Evolutionary conservation across 2,329 filamentous ascomycete species (phyloP).

Genomic region (Sclerotinia glacialis): DNA sequence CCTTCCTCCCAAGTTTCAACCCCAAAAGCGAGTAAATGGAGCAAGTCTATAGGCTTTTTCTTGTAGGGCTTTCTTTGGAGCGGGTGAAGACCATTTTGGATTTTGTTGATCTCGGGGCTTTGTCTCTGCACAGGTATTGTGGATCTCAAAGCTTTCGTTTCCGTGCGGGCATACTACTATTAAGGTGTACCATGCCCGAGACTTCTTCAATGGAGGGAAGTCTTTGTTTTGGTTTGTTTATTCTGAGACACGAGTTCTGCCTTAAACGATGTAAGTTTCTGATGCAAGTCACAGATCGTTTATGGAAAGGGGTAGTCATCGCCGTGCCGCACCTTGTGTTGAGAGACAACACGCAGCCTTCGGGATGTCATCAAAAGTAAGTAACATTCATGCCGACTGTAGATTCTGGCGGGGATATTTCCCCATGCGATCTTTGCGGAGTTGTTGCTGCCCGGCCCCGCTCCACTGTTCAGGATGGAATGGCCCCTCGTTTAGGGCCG

Average conservation of each 20-base stretch:
- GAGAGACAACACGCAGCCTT: neutral
- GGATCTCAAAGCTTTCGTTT: neutral
- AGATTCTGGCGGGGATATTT: conserved; percentile 14
- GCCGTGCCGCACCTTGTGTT: neutral
- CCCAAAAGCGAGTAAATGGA: neutral
- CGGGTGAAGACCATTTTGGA: neutral
- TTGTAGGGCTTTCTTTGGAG: neutral
- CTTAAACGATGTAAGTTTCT: neutral
- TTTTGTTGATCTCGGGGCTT: conserved; percentile 12
- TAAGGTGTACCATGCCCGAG: neutral
- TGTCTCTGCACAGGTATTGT: conserved; percentile 2
- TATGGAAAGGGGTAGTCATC: conserved; percentile 16
- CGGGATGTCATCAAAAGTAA: neutral
- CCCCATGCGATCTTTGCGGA: conserved; percentile 12
- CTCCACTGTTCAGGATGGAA: neutral
- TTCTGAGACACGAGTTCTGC: conserved; percentile 3
- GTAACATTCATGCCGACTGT: neutral
- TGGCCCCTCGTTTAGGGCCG: conserved; percentile 20
- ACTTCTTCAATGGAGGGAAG: conserved; percentile 1
- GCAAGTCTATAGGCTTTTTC: neutral
- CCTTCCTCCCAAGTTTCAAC: neutral
- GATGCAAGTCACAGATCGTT: conserved; percentile 17
- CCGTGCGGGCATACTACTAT: conserved; percentile 4
- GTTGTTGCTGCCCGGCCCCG: neutral
- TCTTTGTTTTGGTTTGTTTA: neutral